Percentiles rank a stretch among this genome's conserved stretches.
Evolutionary conservation across 1,139 yeast species (phyloP).

Genomic region (Lodderomyces jiufengensis): DNA sequence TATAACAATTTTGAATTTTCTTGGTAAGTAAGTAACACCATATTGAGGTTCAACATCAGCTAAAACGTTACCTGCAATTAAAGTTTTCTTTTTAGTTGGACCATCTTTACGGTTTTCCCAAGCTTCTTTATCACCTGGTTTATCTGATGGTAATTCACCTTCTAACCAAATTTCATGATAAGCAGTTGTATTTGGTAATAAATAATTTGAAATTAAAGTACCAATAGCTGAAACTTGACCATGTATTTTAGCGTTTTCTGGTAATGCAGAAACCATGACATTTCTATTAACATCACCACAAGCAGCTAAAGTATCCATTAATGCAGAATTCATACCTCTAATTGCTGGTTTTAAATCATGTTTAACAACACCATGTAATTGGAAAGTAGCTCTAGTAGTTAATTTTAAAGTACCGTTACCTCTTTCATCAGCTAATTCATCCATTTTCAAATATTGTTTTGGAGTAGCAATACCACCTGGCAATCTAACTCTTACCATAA

Average conservation of each 20-base stretch:
- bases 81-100: conserved; percentile 74
- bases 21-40: conserved; percentile 84
- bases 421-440: conserved; percentile 73
- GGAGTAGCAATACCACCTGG: conserved; percentile 94
- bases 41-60: conserved; percentile 85
- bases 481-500: conserved; percentile 93
- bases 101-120: conserved; percentile 76
- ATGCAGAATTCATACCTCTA: conserved; percentile 86
- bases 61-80: conserved; percentile 83
- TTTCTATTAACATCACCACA: conserved; percentile 99
- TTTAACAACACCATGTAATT: conserved; percentile 91
- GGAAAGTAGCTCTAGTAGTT: conserved; percentile 97
- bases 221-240: conserved; percentile 67
- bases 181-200: conserved; percentile 89
- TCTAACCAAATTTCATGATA: conserved; percentile 96
- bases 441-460: conserved; percentile 81
- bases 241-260: conserved; percentile 80
- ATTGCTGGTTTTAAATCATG: conserved; percentile 86
- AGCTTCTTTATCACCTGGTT: conserved; percentile 60
- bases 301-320: conserved; percentile 94
- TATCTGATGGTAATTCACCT: conserved; percentile 76
- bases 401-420: conserved; percentile 94
- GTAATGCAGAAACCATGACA: conserved; percentile 87
- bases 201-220: conserved; percentile 66
- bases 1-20: conserved; percentile 93